Conservation (phyloP, 2,329 filamentous ascomycete genomes). For the Ophiobolus disseminans region DNA sequence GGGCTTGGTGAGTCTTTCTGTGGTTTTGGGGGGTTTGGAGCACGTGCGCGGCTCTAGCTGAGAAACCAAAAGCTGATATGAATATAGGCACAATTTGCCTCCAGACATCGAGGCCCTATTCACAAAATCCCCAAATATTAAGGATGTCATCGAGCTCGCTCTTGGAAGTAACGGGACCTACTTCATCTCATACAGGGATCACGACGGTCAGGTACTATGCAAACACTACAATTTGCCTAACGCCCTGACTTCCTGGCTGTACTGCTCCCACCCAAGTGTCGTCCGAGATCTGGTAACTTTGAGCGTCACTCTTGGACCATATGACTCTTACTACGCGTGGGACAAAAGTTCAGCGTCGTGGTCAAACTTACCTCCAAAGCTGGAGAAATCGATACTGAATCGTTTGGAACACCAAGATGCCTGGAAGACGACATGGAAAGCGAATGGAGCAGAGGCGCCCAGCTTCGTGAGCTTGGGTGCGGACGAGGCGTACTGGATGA, state of each 20-base stretch:
- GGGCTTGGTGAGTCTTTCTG: conserved; percentile 36
- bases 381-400: conserved; percentile 35
- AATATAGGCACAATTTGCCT: conserved; percentile 33
- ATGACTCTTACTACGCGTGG: conserved; percentile 40
- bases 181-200: conserved; percentile 36
- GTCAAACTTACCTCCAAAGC: conserved; percentile 33
- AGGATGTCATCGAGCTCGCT: conserved; percentile 36
- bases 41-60: neutral
- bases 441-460: conserved; percentile 33
- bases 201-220: conserved; percentile 19
- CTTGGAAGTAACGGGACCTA: conserved; percentile 33
- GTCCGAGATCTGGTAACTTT: conserved; percentile 37
- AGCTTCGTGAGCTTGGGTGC: conserved; percentile 39
- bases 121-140: conserved; percentile 37
- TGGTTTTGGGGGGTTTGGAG: neutral
- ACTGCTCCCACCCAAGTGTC: conserved; percentile 31
- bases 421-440: conserved; percentile 36
- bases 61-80: neutral
- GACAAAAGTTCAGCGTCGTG: conserved; percentile 35
- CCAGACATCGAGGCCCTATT: conserved; percentile 38
- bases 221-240: conserved; percentile 44
- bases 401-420: conserved; percentile 33
- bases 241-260: conserved; percentile 38
- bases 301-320: conserved; percentile 38
- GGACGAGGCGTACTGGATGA: conserved; percentile 42